phyloP scores from a whole-genome alignment of 192 early-diverging fungal species.

The Phlyctochytrium arcticum region DNA sequence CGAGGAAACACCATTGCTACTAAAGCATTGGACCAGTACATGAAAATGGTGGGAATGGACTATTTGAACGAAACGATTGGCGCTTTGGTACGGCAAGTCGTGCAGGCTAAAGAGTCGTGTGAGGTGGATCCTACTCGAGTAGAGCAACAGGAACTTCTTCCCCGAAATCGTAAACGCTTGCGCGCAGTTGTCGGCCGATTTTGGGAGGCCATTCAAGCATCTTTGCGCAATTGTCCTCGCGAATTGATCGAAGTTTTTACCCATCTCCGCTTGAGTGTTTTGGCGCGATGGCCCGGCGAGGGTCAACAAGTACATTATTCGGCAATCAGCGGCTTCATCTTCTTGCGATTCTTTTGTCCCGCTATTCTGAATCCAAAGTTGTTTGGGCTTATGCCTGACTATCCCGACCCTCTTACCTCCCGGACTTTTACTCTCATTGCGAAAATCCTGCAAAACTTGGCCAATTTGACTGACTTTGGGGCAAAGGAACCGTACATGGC shows the following conservation, averaged over 20 bases:
- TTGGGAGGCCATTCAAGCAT: constrained; percentile 38
- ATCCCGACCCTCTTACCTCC: constrained; percentile 34
- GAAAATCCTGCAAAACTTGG: constrained; percentile 59
- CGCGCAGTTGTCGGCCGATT: constrained; percentile 24
- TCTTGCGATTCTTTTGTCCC: constrained; percentile 56
- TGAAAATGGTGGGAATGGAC: constrained; percentile 46
- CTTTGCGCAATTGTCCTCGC: constrained; percentile 29
- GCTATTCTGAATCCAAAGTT: constrained; percentile 53
- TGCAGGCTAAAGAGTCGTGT: constrained; percentile 18
- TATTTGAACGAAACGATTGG: constrained; percentile 43
- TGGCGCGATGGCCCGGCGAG: constrained; percentile 18
- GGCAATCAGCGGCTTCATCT: constrained; percentile 54
- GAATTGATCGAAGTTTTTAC: constrained; percentile 20
- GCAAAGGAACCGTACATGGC: constrained; percentile 56
- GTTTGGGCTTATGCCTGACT: constrained; percentile 38
- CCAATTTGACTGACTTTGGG: constrained; percentile 54
- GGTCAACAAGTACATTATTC: constrained; percentile 20
- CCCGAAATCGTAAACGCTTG: constrained; percentile 31
- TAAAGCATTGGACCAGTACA: constrained; percentile 54
- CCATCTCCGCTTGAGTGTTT: constrained; percentile 10
- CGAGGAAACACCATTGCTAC: constrained; percentile 54
- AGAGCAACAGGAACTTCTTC: constrained; percentile 20
- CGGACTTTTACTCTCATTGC: constrained; percentile 52
- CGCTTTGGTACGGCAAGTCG: constrained; percentile 13
- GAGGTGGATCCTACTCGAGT: constrained; percentile 37